Evolutionary conservation across 495 filamentous ascomycete genomes (phyloP), one percentile per base, ranked within the genome.

Genomic region (Podospora sp.): DNA sequence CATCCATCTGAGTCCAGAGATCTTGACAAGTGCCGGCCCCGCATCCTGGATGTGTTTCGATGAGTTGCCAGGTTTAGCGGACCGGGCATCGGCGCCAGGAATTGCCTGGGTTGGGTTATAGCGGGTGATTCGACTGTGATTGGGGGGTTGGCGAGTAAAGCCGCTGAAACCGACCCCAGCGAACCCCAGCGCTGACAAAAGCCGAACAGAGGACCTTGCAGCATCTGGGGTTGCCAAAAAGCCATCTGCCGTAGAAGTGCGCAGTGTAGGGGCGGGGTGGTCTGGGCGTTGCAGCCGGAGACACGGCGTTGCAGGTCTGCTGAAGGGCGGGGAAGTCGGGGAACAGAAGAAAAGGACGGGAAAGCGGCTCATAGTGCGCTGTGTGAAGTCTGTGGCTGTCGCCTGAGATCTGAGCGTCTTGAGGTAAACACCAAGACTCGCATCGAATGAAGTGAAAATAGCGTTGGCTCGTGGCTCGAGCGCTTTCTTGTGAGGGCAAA

Each of bases 51-150:
- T 6, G 21, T n/a, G n/a, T 7, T 21, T 60, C 20, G 58, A 46
- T 36, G 14, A 46, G 18, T 46, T 21, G 59, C n/a, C 14, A 35
- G 35, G 35, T 24, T 24, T 29, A 33, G 36, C 20, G 35, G 36
- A 51, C 46, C 56, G 49, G 61, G 46, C 61, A 36, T 49, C 60
- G 6, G 60, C 22, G 46, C 18, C 27, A 33, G 46, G 11, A 33
- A 59, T 27, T 20, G 56, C 22, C 56, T 26, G 56, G 56, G 56
- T 26, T 59, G 56, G 16, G 56, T 33, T 59, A 26, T 33, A 5
- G 26, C 27, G 56, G 56, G 11, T 27, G 4, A 21, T 16, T 25
- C 11, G 18, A n/a, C 18, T 22, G 20, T 55, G 52, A 22, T 55
- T 22, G 21, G 21, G 52, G 20, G 6, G 7, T 14, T 9, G 22